These are phyloP conservation scores for thale cress (Arabidopsis thaliana) DNA, from an alignment of 345 rosid species.

Conservation along the genomic window DNA sequence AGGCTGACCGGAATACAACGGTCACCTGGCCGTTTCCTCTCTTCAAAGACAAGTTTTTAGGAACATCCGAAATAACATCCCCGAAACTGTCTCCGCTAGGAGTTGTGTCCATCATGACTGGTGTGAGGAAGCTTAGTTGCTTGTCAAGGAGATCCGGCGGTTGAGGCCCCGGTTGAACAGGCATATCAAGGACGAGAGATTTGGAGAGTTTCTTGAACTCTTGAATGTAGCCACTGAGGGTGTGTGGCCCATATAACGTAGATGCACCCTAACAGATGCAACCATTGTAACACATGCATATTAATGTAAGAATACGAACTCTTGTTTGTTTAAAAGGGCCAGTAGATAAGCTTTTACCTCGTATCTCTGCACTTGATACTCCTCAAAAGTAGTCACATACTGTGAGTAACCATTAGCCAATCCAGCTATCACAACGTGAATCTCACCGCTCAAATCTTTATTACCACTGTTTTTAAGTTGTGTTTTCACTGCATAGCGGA, in stretches of 20 bases:
- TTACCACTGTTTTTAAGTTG: constrained; percentile 61
- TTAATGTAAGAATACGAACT: neutral
- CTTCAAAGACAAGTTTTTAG: constrained; percentile 72
- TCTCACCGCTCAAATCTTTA: constrained; percentile 50
- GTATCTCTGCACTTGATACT: constrained; percentile 91
- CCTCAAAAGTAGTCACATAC: constrained; percentile 93
- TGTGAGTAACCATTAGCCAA: constrained; percentile 93
- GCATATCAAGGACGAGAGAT: constrained; percentile 59
- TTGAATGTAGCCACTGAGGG: constrained; percentile 88
- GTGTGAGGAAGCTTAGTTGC: constrained; percentile 87
- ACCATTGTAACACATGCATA: constrained; percentile 25
- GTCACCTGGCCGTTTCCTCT: constrained; percentile 66
- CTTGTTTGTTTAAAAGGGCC: too few relatives aligned
- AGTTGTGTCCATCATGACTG: constrained; percentile 83
- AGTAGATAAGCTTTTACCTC: constrained; percentile 60
- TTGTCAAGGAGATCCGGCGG: constrained; percentile 81
- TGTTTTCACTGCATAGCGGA: constrained; percentile 85
- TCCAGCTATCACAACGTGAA: constrained; percentile 91
- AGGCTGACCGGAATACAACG: constrained; percentile 90
- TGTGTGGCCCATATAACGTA: constrained; percentile 89
- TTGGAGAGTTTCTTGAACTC: constrained; percentile 84
- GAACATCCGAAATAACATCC: constrained; percentile 75
- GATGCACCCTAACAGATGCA: constrained; percentile 79
- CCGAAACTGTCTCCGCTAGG: constrained; percentile 79
- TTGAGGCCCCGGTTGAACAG: constrained; percentile 66